Evolutionary conservation across 169 alveolate genomes (phyloP).

Genomic region (Eimeria falciformis): DNA sequence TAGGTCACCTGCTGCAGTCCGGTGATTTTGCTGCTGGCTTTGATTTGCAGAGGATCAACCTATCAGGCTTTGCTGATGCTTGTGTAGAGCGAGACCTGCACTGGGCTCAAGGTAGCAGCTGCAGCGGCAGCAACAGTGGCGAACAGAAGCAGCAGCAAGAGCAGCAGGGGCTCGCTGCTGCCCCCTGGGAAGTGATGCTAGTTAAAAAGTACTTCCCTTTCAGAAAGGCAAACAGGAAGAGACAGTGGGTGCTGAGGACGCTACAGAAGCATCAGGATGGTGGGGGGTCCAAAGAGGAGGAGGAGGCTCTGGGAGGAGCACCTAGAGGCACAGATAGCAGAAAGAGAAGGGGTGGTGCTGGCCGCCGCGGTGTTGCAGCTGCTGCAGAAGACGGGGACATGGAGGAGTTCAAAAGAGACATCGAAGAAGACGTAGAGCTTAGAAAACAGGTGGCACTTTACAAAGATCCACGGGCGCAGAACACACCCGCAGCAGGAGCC

Average conservation of each 20-base stretch:
- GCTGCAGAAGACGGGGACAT: constrained; percentile 53
- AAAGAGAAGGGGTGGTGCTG: neutral
- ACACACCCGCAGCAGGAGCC: neutral
- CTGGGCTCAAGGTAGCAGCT: neutral
- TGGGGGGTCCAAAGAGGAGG: neutral
- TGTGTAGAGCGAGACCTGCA: constrained; percentile 5
- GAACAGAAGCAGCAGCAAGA: neutral
- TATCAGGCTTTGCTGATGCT: constrained; percentile 74
- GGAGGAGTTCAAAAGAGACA: constrained; percentile 74
- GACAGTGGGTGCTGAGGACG: constrained; percentile 65
- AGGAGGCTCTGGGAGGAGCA: neutral
- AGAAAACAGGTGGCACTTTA: constrained; percentile 69
- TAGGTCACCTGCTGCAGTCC: constrained; percentile 55
- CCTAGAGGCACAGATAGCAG: neutral
- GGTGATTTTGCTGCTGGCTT: constrained; percentile 72
- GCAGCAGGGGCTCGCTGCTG: neutral
- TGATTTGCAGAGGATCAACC: constrained; percentile 74
- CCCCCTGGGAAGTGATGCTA: neutral
- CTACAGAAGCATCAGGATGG: constrained; percentile 34
- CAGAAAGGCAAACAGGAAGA: neutral
- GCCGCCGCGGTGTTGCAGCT: constrained; percentile 2
- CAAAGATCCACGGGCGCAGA: constrained; percentile 54
- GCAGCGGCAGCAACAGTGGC: constrained; percentile 4
- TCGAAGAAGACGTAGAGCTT: constrained; percentile 77
- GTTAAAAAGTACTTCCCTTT: constrained; percentile 9